phyloP scores from a whole-genome alignment of 441 rosid species.

The Mallotus japonicus region DNA sequence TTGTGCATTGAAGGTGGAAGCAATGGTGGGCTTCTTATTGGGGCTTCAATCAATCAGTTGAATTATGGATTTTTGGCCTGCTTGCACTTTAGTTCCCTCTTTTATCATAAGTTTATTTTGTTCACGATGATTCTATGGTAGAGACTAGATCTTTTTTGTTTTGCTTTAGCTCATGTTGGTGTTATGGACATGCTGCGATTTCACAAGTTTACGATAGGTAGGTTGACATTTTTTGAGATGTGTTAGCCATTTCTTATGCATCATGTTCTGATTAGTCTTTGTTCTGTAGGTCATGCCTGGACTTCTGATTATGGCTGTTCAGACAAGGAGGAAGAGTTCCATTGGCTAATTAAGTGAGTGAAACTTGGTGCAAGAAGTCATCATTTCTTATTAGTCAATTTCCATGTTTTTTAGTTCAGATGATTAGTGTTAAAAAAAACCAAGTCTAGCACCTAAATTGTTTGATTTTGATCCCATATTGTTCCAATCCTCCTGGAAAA shows the following conservation, averaged over 20 bases:
- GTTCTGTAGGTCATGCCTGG: slow-evolving; percentile 83
- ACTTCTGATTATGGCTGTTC: slow-evolving; percentile 90
- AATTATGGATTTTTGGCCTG: slow-evolving; percentile 9
- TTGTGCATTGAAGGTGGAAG: slow-evolving; percentile 97
- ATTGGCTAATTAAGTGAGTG: slow-evolving; percentile 86
- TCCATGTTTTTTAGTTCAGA: neutral
- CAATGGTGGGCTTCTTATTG: slow-evolving; percentile 94
- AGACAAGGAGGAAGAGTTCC: slow-evolving; percentile 80
- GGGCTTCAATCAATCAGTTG: slow-evolving; percentile 96
- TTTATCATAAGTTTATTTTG: neutral
- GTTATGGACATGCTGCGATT: slow-evolving; percentile 99
- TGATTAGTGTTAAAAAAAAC: neutral
- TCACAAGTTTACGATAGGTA: slow-evolving; percentile 96
- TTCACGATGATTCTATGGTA: slow-evolving; percentile 23
- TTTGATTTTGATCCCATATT: neutral
- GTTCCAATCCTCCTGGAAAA: no score
- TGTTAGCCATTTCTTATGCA: neutral
- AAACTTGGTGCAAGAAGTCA: neutral
- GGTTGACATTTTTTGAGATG: slow-evolving; percentile 11
- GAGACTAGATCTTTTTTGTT: slow-evolving; percentile 98
- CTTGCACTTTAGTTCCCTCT: slow-evolving; percentile 6
- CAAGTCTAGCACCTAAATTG: neutral
- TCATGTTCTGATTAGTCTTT: slow-evolving; percentile 17
- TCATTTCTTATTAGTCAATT: neutral
- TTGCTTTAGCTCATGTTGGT: slow-evolving; percentile 99